These are phyloP conservation scores for Nemania abortiva DNA, from an alignment of 2,329 filamentous ascomycete genomes.

Conservation along the genomic window DNA sequence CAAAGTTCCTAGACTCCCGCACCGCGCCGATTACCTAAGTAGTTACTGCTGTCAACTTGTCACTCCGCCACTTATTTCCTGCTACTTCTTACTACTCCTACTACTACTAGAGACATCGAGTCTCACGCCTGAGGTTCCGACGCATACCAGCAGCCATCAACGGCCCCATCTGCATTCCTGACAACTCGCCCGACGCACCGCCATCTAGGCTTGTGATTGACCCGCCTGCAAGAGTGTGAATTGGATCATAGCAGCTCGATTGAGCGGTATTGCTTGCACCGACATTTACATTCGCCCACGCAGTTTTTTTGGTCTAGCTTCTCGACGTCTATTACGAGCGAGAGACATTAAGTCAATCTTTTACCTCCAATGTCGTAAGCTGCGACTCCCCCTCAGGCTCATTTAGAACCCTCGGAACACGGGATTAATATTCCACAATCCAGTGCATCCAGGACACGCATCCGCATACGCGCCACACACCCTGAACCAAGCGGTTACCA, in stretches of 20 bases:
- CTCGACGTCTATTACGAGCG: conserved; percentile 61
- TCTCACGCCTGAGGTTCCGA: conserved; percentile 12
- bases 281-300: conserved; percentile 24
- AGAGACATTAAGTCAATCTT: conserved; percentile 54
- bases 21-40: conserved; percentile 7
- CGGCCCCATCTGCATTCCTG: conserved; percentile 11
- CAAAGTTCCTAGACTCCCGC: conserved; percentile 20
- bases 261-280: conserved; percentile 16
- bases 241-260: conserved; percentile 20
- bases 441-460: conserved; percentile 36
- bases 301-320: conserved; percentile 60
- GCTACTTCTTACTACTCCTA: neutral
- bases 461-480: conserved; percentile 26
- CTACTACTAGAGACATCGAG: conserved; percentile 13
- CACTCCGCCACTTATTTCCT: conserved; percentile 14
- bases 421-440: conserved; percentile 35
- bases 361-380: conserved; percentile 61
- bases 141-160: conserved; percentile 16
- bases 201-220: conserved; percentile 7
- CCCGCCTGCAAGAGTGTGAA: conserved; percentile 11
- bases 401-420: conserved; percentile 34
- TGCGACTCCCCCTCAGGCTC: conserved; percentile 37
- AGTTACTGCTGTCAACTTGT: conserved; percentile 8
- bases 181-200: conserved; percentile 17
- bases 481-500: conserved; percentile 24